Base-by-base conservation (phyloP, 371 early-diverging fungal genomes). In the Syncephalastrum contaminatum region DNA sequence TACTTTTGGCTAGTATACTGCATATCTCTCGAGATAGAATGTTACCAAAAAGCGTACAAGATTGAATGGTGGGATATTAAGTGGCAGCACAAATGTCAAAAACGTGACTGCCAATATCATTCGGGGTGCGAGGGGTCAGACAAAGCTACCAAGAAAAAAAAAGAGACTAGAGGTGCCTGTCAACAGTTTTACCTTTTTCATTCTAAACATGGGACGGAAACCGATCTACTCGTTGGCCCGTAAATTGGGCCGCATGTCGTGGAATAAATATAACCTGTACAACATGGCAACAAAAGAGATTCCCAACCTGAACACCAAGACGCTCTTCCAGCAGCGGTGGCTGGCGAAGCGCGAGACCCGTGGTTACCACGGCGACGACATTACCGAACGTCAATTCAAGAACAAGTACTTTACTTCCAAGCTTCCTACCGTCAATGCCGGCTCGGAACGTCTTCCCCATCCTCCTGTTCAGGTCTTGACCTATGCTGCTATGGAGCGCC, bases 291-390 rank as follows among this genome's bases (percentile, higher is more conserved):
- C 68, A 20, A 87, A 90, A 50, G 77, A 72, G 22, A 63, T 75
- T 25, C 76, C 78, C 47, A 83, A 86, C 59, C 61, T 80, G 46
- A 68, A 82, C 59, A 87, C 89, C 56, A 81, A 81, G 59, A 89
- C 95, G 50, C 87, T 95, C 21, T 96, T 86, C 77, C 95, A 96
- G 73, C 94, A 95, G 71, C 88, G 88, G 66, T 97, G 96, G 96
- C 69, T 84, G 54, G 92, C 96, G 40, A 97, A 97, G 78, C 85
- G 89, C 60, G 93, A 94, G 51, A 88, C 95, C 20, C 86, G 96
- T 40, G 93, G 88, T 27, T 97, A 97, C 83, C 96, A 97, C 69
- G 92, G 92, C 61, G 92, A 91, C 47, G 81, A 82, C 67, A 83
- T 95, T 57, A 90, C 88, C 45, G 96, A 97, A 75, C 75, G 82